phyloP scores from a whole-genome alignment of 2,329 filamentous ascomycete genomes.

The Ceratocystis harringtonii region DNA sequence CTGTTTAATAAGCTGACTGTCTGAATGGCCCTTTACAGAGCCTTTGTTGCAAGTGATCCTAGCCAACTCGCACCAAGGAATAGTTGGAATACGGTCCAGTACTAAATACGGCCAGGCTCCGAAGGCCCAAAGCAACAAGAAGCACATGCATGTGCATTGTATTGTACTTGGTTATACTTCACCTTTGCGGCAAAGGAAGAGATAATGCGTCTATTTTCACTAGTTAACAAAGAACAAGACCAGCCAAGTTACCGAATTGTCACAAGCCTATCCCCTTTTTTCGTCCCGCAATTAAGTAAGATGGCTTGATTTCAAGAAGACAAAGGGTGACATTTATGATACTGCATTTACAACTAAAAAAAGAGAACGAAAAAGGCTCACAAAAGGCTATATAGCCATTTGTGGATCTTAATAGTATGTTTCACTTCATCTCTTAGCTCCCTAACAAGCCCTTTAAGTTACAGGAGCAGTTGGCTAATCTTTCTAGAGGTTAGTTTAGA shows the following conservation, averaged over 20 bases:
- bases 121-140: background rate
- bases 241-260: background rate
- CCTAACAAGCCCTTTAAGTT: too few relatives aligned
- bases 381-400: background rate
- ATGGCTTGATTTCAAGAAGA: background rate
- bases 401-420: background rate
- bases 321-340: background rate
- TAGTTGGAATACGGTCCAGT: background rate
- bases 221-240: background rate
- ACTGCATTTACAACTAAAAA: too few relatives aligned
- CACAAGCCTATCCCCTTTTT: background rate
- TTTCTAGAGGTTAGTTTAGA: background rate
- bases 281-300: background rate
- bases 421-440: background rate
- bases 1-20: background rate
- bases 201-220: too few relatives aligned
- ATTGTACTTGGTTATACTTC: background rate
- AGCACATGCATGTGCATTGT: background rate
- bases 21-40: background rate
- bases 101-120: background rate
- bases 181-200: background rate
- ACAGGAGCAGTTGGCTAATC: too few relatives aligned
- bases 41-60: background rate
- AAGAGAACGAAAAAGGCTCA: too few relatives aligned
- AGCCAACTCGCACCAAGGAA: background rate